A percentile compares a stretch with the other conserved stretches of the same genome.
Conservation (phyloP, 768 basidiomycete species). For the Kwoniella dejecticola region DNA sequence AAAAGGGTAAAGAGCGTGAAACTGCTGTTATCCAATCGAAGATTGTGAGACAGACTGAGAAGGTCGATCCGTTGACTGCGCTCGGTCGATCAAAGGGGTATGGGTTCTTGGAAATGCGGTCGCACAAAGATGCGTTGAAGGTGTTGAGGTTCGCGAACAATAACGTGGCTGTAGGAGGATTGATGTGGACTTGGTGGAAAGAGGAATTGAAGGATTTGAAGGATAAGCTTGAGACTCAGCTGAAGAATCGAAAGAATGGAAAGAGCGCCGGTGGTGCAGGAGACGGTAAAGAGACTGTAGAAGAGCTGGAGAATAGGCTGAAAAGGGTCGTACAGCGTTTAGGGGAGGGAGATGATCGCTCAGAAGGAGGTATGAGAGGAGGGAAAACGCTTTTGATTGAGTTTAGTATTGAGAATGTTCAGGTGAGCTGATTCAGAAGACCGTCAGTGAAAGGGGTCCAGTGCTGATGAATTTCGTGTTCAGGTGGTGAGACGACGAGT, state of each 20-base stretch:
- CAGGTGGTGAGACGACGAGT: slow-evolving; percentile 71
- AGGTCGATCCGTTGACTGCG: slow-evolving; percentile 83
- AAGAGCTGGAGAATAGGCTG: slow-evolving; percentile 61
- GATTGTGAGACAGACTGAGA: slow-evolving; percentile 83
- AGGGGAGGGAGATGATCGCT: slow-evolving; percentile 50
- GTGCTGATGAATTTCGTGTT: neutral
- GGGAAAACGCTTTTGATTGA: slow-evolving; percentile 76
- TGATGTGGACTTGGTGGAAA: slow-evolving; percentile 83
- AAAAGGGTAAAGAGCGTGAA: slow-evolving; percentile 53
- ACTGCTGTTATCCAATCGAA: slow-evolving; percentile 82
- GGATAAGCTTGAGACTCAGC: slow-evolving; percentile 47
- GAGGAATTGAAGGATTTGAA: slow-evolving; percentile 63
- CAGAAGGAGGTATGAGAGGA: slow-evolving; percentile 52
- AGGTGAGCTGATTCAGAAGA: slow-evolving; percentile 57
- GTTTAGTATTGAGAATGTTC: slow-evolving; percentile 92
- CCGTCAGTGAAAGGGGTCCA: neutral
- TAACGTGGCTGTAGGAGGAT: slow-evolving; percentile 65
- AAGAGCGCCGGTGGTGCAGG: no score
- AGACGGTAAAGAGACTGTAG: slow-evolving; percentile 51
- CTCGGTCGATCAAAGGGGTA: slow-evolving; percentile 90
- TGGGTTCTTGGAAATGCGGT: slow-evolving; percentile 87
- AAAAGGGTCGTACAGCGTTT: slow-evolving; percentile 67
- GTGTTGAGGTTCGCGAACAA: slow-evolving; percentile 94
- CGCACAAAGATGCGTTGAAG: slow-evolving; percentile 84
- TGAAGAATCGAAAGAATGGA: slow-evolving; percentile 56